phyloP scores from a whole-genome alignment of 2,329 filamentous ascomycete species.

The Tolypocladium tropicale region DNA sequence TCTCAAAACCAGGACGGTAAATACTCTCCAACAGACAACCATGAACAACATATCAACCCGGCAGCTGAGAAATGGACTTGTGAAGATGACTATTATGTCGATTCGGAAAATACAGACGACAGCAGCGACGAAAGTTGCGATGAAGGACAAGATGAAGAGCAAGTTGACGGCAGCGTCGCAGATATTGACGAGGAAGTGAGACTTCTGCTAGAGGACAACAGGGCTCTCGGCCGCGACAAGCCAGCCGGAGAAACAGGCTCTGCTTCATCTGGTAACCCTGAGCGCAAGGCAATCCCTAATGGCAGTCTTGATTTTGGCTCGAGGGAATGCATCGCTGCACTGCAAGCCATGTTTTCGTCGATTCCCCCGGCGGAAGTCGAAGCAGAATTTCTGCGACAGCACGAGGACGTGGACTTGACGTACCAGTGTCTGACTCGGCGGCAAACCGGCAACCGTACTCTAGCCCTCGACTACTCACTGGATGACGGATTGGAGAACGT shows the following conservation, averaged over 20 bases:
- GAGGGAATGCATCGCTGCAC: conserved; percentile 21
- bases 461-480: conserved; percentile 22
- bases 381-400: conserved; percentile 20
- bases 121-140: conserved; percentile 3
- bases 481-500: conserved; percentile 14
- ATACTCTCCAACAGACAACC: conserved; percentile 12
- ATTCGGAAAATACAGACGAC: conserved; percentile 8
- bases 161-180: neutral
- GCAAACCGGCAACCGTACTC: conserved; percentile 18
- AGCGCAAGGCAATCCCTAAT: neutral
- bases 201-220: conserved; percentile 30
- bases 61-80: neutral
- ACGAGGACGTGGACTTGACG: conserved; percentile 23
- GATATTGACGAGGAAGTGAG: conserved; percentile 29
- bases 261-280: neutral
- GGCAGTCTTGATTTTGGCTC: conserved; percentile 9
- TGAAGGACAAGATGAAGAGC: conserved; percentile 3
- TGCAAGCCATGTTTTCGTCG: conserved; percentile 33
- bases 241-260: conserved; percentile 3
- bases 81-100: neutral
- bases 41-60: conserved; percentile 8
- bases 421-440: conserved; percentile 27
- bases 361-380: conserved; percentile 25
- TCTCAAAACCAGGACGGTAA: neutral
- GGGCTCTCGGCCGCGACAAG: conserved; percentile 12